These are phyloP conservation scores for Amphicarpaea edgeworthii DNA, from an alignment of 306 rosid species.

Conservation along the genomic window DNA sequence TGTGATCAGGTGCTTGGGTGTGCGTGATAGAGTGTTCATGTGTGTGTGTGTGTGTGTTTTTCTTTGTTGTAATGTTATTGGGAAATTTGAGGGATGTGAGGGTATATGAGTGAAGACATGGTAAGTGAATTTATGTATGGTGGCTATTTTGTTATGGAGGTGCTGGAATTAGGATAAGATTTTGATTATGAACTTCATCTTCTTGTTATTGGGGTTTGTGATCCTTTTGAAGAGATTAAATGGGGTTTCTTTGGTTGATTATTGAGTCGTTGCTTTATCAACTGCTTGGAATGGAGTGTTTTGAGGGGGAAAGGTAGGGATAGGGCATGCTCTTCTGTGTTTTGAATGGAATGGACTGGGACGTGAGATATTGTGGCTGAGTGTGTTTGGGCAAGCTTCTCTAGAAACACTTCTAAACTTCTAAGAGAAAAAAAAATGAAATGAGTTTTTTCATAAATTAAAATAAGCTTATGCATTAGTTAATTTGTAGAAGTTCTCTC, in stretches of 20 bases:
- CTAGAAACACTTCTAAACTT: too few species aligned
- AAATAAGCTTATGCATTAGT: too few species aligned
- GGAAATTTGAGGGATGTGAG: conserved; percentile 35
- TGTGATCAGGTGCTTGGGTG: conserved; percentile 37
- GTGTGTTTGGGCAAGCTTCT: too few species aligned
- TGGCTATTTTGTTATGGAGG: conserved; percentile 24
- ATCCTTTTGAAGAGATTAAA: conserved; percentile 25
- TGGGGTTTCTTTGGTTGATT: conserved; percentile 34
- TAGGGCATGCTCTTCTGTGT: conserved; percentile 14
- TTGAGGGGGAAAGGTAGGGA: not conserved
- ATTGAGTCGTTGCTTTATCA: conserved; percentile 37
- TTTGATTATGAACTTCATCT: conserved; percentile 24
- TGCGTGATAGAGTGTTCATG: not conserved
- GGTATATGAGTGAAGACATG: conserved; percentile 18
- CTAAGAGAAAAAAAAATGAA: too few species aligned
- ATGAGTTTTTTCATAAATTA: too few species aligned
- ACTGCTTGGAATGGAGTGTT: conserved; percentile 4
- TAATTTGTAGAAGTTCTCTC: too few species aligned
- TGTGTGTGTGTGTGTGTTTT: conserved; percentile 17
- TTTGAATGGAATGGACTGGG: not conserved
- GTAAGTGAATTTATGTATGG: conserved; percentile 18
- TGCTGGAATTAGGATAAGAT: conserved; percentile 26
- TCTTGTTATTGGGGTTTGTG: conserved; percentile 32
- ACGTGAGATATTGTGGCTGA: not conserved
- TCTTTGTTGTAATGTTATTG: conserved; percentile 32